Evolutionary conservation across 2,329 filamentous ascomycete species (phyloP).

Genomic region (Hortaea sp.): DNA sequence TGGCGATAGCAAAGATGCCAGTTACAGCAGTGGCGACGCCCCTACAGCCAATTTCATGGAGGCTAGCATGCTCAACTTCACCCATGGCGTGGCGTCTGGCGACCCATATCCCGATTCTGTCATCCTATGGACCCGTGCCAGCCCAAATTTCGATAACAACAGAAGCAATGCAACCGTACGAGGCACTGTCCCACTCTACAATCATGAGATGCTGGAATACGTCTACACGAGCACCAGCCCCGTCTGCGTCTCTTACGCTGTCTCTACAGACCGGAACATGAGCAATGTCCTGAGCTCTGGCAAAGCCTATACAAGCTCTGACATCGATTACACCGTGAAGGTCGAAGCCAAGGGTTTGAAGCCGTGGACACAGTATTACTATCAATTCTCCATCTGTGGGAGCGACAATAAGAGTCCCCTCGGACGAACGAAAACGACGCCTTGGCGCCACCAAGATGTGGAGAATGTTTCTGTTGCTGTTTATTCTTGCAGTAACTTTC

Average conservation of each 20-base stretch:
- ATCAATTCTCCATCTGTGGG: slow-evolving; percentile 17
- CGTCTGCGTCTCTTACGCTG: slow-evolving; percentile 13
- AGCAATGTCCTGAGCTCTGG: slow-evolving; percentile 10
- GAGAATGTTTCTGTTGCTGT: slow-evolving; percentile 15
- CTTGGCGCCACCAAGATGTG: slow-evolving; percentile 13
- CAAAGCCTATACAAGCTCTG: slow-evolving; percentile 17
- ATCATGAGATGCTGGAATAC: slow-evolving; percentile 18
- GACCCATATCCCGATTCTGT: slow-evolving; percentile 35
- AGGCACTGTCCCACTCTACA: slow-evolving; percentile 16
- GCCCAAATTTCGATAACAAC: slow-evolving; percentile 14
- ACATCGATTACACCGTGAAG: slow-evolving; percentile 21
- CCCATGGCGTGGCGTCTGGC: slow-evolving; percentile 40
- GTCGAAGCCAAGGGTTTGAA: slow-evolving; percentile 15
- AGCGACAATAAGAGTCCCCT: slow-evolving; percentile 13
- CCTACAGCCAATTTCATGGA: slow-evolving; percentile 26
- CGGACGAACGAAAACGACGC: slow-evolving; percentile 20
- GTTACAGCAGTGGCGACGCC: neutral
- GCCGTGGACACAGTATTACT: slow-evolving; percentile 19
- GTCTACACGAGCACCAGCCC: slow-evolving; percentile 13
- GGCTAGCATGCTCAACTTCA: slow-evolving; percentile 47
- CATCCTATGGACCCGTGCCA: slow-evolving; percentile 30
- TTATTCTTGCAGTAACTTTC: slow-evolving; percentile 19
- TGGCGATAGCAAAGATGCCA: neutral
- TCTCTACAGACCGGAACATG: slow-evolving; percentile 10
- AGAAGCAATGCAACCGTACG: slow-evolving; percentile 18